Conservation (phyloP, 257 asterid species). For the Salvia hispanica region DNA sequence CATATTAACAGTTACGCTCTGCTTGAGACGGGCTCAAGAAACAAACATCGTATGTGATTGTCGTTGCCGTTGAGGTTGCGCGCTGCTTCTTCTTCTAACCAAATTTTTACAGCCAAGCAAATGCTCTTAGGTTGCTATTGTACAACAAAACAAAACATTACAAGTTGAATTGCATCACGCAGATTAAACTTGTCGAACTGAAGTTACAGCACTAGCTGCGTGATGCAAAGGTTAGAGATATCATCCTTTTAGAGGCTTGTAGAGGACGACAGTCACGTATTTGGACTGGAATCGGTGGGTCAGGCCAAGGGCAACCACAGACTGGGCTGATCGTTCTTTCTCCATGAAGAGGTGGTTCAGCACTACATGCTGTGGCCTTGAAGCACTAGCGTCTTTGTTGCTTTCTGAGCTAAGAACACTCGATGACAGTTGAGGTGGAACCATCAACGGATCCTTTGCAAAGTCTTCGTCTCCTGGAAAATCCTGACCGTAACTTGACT, state of each 20-base stretch:
- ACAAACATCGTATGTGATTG: background rate
- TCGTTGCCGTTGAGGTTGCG: background rate
- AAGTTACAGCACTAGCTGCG: slow-evolving; percentile 20
- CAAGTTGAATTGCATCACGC: slow-evolving; percentile 15
- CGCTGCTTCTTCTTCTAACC: slow-evolving; percentile 27
- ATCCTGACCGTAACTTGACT: slow-evolving; percentile 66
- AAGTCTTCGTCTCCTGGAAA: slow-evolving; percentile 75
- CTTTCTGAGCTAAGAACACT: slow-evolving; percentile 47
- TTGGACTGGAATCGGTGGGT: slow-evolving; percentile 83
- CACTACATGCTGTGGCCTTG: slow-evolving; percentile 78
- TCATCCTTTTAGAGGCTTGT: slow-evolving; percentile 83
- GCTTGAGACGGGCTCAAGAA: background rate
- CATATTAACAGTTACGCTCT: slow-evolving; percentile 13
- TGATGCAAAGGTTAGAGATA: slow-evolving; percentile 1
- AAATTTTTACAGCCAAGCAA: slow-evolving; percentile 21
- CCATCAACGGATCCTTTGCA: slow-evolving; percentile 69
- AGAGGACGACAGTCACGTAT: slow-evolving; percentile 84
- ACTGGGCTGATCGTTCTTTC: slow-evolving; percentile 67
- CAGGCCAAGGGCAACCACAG: slow-evolving; percentile 78
- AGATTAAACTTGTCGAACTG: slow-evolving; percentile 19
- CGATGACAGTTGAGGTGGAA: slow-evolving; percentile 77
- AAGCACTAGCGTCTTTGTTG: slow-evolving; percentile 42
- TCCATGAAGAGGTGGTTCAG: slow-evolving; percentile 86
- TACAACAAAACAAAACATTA: slow-evolving; percentile 29
- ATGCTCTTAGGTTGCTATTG: slow-evolving; percentile 30